phyloP scores from a whole-genome alignment of 345 rosid genomes.

The Linum usitatissimum region DNA sequence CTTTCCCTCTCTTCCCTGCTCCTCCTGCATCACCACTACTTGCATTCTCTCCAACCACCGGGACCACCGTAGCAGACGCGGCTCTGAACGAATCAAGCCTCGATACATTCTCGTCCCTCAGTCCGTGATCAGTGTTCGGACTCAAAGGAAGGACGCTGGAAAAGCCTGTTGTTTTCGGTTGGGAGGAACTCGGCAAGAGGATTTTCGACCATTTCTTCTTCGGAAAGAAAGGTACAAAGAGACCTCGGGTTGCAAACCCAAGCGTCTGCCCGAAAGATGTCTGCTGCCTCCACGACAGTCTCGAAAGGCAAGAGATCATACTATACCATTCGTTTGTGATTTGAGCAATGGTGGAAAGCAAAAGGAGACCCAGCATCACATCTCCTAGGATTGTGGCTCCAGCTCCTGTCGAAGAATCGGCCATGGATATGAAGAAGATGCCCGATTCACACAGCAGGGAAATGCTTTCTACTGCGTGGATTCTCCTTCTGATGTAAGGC shows the following conservation, averaged over 20 bases:
- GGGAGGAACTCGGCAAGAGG: conserved; percentile 18
- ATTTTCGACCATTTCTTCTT: conserved; percentile 31
- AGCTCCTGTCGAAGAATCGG: conserved; percentile 15
- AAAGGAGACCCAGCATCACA: conserved; percentile 33
- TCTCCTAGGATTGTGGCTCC: conserved; percentile 20
- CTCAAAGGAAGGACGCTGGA: neutral
- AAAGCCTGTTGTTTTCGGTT: conserved; percentile 8
- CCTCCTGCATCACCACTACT: conserved; percentile 8
- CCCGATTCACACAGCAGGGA: conserved; percentile 34
- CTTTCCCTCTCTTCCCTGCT: neutral
- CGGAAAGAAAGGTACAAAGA: conserved; percentile 40
- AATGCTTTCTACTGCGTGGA: conserved; percentile 32
- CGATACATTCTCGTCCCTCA: no score
- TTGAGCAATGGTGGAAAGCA: conserved; percentile 32
- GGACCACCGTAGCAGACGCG: conserved; percentile 41
- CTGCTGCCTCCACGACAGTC: conserved; percentile 25
- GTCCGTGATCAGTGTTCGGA: no score
- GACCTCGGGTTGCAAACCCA: conserved; percentile 32
- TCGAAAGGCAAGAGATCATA: conserved; percentile 22
- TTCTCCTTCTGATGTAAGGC: conserved; percentile 33
- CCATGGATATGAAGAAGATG: conserved; percentile 26
- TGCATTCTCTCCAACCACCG: conserved; percentile 13
- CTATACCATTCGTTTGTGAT: conserved; percentile 37
- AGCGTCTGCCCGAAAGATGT: conserved; percentile 29
- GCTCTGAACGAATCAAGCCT: conserved; percentile 14